Evolutionary conservation across 176 grass and related monocot genomes (phyloP), one percentile per base, ranked within the genome.

Genomic region (Thalia dealbata): DNA sequence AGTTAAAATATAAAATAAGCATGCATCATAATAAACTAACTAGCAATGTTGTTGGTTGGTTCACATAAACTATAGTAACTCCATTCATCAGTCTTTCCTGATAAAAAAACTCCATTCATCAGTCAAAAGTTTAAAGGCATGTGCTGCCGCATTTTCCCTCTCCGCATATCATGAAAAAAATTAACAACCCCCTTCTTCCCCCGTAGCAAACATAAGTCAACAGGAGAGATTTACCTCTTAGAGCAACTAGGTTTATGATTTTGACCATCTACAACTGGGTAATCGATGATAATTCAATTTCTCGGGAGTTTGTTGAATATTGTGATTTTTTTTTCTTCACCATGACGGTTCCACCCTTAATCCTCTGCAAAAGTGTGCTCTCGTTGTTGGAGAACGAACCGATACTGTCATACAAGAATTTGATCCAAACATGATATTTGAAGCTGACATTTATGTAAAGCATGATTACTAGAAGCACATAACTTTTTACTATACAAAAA

Each of bases 231-330:
- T 71, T 87, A 97, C 93, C 89, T 90, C 67, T 76, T 97, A 92
- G 74, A 97, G 90, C 73, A 90, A 67, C 67, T 97, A 81, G 6
- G 82, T 90, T 73, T 97, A 89, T 46, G 85, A 78, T 84, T 90
- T 90, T 70, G 93, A 88, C 93, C 93, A 97, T 81, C 75, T 83
- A 38, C 62, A 30, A 32, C 75, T 70, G 54, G 69, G 27, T 19
- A 67, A 26, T 75, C 56, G 81, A 81, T 90, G 84, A 78, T 97
- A 97, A 78, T 97, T 97, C 81, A 97, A 65, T 80, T 88, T 97
- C 50, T 38, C 83, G 67, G 18, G 18, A 76, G 70, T 79, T 67
- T 70, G 25, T 41, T 54, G 29, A 19, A 51, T 16, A 18, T 55
- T 23, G 41, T 52, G 61, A 58, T 83, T 76, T 74, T 28, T 74